Evolutionary conservation across 371 early-diverging fungal species (phyloP), one percentile per base, ranked within the genome.

Genomic region (Mortierella sp.): DNA sequence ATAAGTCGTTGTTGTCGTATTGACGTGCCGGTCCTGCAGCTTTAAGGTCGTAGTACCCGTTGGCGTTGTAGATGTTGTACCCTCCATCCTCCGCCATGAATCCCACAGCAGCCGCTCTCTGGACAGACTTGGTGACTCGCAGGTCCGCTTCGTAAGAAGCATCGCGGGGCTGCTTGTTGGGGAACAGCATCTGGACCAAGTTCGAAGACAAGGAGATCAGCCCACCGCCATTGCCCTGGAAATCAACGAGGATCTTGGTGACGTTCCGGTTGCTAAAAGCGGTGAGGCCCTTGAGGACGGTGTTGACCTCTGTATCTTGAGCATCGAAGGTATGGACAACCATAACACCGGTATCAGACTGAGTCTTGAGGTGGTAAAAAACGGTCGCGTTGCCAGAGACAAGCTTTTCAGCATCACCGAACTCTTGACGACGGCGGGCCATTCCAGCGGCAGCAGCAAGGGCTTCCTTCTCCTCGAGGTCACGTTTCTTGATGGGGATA

Each of bases 191-290:
- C 11, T 72, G 72, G 1, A 76, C 73, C 24, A 84, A 29, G 14
- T 55, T 2, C 0, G 81, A 79, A 0, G 81, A 79, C 41, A 79
- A 84, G 0, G 21, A n/a, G 11, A 81, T 70, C 11, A 58, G 70
- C 7, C 85, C 85, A 0, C 85, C 85, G n/a, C 70, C 51, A 72
- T 84, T 84, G 68, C 74, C 76, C 24, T 75, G 76, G 65, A 84
- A 75, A 44, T 84, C 85, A 16, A 84, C 10, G 16, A 84, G 55
- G 35, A 84, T 43, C 21, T 84, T 78, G 48, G 85, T 76, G 0
- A 84, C 82, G 3, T 73, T 73, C 4, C 14, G 44, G 32, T 56
- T 14, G 68, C 71, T 32, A 21, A 81, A 81, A 2, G 11, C 54
- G 0, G 46, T 74, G 12, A 74, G 55, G 1, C 16, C 70, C 5